Conservation (phyloP, 768 basidiomycete genomes). For the Cubamyces sp. region DNA sequence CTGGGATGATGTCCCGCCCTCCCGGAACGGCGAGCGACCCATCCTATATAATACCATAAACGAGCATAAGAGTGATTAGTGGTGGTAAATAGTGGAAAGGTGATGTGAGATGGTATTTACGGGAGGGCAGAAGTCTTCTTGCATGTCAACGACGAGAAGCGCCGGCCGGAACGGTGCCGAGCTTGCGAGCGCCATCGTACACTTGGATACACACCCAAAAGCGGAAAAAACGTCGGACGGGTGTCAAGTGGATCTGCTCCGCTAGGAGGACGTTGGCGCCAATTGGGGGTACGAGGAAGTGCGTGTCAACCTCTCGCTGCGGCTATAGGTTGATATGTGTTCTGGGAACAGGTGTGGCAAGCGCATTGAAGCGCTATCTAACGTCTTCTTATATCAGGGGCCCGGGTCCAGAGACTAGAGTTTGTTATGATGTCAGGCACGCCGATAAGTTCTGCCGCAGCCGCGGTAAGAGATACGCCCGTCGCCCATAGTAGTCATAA, state of each 20-base stretch:
- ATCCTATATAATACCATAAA: conserved; percentile 27
- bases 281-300: too few relatives aligned
- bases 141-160: conserved; percentile 76
- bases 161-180: conserved; percentile 45
- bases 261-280: not conserved
- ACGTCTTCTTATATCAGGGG: too few relatives aligned
- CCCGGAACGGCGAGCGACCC: conserved; percentile 74
- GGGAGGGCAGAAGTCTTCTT: conserved; percentile 75
- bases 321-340: too few relatives aligned
- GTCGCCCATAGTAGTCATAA: too few relatives aligned
- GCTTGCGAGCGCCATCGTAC: not conserved
- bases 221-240: not conserved
- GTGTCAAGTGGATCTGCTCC: too few relatives aligned
- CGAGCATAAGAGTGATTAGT: not conserved
- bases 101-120: conserved; percentile 17
- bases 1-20: conserved; percentile 59
- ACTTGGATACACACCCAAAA: conserved; percentile 9
- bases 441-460: too few relatives aligned
- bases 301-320: too few relatives aligned
- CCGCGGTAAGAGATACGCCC: too few relatives aligned
- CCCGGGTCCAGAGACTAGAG: too few relatives aligned
- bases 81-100: not conserved
- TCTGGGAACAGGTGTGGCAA: too few relatives aligned
- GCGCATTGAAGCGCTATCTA: too few relatives aligned
- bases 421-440: too few relatives aligned